These are phyloP conservation scores for Erythrobasidium hasegawianum DNA, from an alignment of 1,284 basidiomycete species.

Conservation along the genomic window DNA sequence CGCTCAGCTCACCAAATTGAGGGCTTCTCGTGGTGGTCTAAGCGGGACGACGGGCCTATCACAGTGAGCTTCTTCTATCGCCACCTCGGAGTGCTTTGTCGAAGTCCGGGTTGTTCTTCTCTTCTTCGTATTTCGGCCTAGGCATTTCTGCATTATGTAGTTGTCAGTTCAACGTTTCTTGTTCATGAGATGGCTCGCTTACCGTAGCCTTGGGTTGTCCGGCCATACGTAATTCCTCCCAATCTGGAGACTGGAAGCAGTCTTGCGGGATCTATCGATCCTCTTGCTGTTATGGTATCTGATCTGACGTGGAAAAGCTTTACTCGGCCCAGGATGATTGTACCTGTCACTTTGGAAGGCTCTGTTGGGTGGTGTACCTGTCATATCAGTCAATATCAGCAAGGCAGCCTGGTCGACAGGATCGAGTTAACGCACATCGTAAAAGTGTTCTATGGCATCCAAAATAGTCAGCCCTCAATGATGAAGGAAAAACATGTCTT, in stretches of 20 bases:
- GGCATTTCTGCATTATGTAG: too few relatives aligned
- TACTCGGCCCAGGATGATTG: constrained; percentile 63
- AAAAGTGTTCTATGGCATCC: too few relatives aligned
- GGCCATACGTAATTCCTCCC: constrained; percentile 60
- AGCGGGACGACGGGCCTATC: too few relatives aligned
- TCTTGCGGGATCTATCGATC: constrained; percentile 58
- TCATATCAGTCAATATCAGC: not conserved
- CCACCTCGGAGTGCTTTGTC: not conserved
- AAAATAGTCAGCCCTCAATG: too few relatives aligned
- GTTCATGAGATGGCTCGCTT: not conserved
- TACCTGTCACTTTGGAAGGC: constrained; percentile 52
- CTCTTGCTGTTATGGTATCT: constrained; percentile 50
- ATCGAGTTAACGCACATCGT: too few relatives aligned
- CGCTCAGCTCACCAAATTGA: too few relatives aligned
- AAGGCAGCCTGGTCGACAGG: not conserved
- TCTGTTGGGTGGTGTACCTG: not conserved
- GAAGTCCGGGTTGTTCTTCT: not conserved
- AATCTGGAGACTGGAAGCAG: constrained; percentile 62
- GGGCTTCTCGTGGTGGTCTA: too few relatives aligned
- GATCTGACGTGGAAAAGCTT: constrained; percentile 61
- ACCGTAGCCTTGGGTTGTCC: constrained; percentile 39
- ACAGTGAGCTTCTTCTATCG: not conserved
- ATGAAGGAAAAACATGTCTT: too few relatives aligned
- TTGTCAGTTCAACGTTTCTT: not conserved
- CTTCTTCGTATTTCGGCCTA: constrained; percentile 9